Evolutionary conservation across 139 green algal genomes (phyloP).

Genomic region (Picochlorum sp.): DNA sequence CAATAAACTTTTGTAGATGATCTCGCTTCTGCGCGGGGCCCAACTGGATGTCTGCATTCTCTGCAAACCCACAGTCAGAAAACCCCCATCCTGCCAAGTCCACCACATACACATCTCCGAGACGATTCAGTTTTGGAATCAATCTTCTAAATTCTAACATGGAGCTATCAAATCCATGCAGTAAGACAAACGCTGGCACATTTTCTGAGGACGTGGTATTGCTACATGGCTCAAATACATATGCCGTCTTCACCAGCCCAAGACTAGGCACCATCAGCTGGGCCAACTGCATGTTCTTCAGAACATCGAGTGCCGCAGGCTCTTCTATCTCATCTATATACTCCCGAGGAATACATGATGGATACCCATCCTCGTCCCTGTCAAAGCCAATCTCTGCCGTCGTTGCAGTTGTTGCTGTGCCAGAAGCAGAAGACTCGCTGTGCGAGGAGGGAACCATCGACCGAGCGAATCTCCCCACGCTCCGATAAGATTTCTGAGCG

Average conservation of each 20-base stretch:
- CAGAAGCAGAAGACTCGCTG: no score
- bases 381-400: neutral
- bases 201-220: neutral
- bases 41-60: neutral
- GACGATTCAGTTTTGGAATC: slow-evolving; percentile 50
- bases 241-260: slow-evolving; percentile 29
- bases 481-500: no score
- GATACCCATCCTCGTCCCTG: neutral
- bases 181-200: slow-evolving; percentile 59
- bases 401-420: no score
- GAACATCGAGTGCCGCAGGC: slow-evolving; percentile 24
- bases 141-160: slow-evolving; percentile 83
- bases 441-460: no score
- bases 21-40: slow-evolving; percentile 61
- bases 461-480: no score
- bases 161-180: slow-evolving; percentile 82
- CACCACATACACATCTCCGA: slow-evolving; percentile 46
- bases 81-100: slow-evolving; percentile 72
- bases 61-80: slow-evolving; percentile 26
- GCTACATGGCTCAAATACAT: slow-evolving; percentile 6
- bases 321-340: slow-evolving; percentile 23
- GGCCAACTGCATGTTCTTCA: slow-evolving; percentile 15
- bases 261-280: slow-evolving; percentile 19
- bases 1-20: slow-evolving; percentile 71
- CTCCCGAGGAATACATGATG: slow-evolving; percentile 8